These are phyloP conservation scores for Hortiboletus campestris DNA, from an alignment of 768 basidiomycete genomes.

Conservation along the genomic window DNA sequence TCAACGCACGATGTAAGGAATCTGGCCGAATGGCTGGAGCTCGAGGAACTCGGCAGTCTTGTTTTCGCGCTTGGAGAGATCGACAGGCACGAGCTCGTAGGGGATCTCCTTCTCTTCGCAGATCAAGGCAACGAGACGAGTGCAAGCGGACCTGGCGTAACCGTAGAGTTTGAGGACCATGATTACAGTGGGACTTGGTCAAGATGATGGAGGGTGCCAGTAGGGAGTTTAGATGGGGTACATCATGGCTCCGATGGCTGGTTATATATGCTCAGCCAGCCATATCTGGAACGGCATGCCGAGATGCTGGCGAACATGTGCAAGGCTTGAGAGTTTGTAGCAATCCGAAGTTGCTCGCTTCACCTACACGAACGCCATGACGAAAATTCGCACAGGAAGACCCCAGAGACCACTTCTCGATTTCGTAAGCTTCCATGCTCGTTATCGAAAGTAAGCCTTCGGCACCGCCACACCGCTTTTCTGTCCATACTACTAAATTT, in stretches of 20 bases:
- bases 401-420: no score
- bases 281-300: background rate
- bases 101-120: slow-evolving; percentile 57
- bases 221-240: background rate
- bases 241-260: background rate
- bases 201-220: background rate
- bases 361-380: no score
- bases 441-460: no score
- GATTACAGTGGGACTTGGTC: background rate
- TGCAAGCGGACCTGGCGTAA: slow-evolving; percentile 41
- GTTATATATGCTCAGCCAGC: no score
- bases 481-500: no score
- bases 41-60: slow-evolving; percentile 43
- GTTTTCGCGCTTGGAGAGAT: slow-evolving; percentile 44
- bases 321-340: no score
- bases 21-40: slow-evolving; percentile 34
- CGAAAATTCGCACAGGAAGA: no score
- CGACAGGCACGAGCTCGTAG: slow-evolving; percentile 47
- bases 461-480: no score
- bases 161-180: slow-evolving; percentile 42
- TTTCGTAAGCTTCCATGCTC: no score
- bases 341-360: no score
- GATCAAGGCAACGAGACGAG: slow-evolving; percentile 49
- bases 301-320: no score
- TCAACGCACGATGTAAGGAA: no score